Evolutionary conservation across 192 early-diverging fungal genomes (phyloP), one percentile per base, ranked within the genome.

Genomic region (Backusella australiensis): DNA sequence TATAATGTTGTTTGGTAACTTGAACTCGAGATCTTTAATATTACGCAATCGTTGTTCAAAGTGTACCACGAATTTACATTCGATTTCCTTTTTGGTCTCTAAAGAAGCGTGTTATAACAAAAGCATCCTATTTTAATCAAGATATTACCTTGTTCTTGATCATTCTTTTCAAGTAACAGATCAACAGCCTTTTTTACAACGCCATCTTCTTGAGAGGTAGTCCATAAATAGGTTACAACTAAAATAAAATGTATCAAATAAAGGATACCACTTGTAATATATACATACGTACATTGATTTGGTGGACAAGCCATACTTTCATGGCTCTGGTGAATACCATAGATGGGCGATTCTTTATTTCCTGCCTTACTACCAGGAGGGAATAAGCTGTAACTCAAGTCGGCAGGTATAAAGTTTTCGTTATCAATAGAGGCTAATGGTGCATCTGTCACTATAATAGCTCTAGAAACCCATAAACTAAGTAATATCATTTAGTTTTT

Each of bases 1-100:
- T 81, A 78, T 83, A 17, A 88, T 34, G 70, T 89, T 89, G 2
- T 75, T 69, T 4, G 88, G 88, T 53, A 88, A 32, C 3, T 71
- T 71, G 56, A 63, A 78, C 68, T 49, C 70, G 71, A 46, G 56
- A 52, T 21, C 75, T 34, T 66, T 82, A 19, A 23, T 66, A 74
- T 69, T 59, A 73, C 53, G 84, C 70, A 78, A 72, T 23, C 84
- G 78, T 9, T 84, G 81, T 44, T 86, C 79, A 41, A 88, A 89
- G 35, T 81, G 85, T 74, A 86, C 66, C 11, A 77, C 70, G 46
- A 89, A 85, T 36, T 83, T 49, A 14, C 80, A 84, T 9, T 66
- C 15, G 6, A 71, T n/a, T 23, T 34, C 23, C 26, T 74, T 15
- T 21, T n/a, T n/a, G 17, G 6, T 49, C 1, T 49, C 46, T 49